Conservation (phyloP, 139 green algal genomes). For the Ettlia oleoabundans region DNA sequence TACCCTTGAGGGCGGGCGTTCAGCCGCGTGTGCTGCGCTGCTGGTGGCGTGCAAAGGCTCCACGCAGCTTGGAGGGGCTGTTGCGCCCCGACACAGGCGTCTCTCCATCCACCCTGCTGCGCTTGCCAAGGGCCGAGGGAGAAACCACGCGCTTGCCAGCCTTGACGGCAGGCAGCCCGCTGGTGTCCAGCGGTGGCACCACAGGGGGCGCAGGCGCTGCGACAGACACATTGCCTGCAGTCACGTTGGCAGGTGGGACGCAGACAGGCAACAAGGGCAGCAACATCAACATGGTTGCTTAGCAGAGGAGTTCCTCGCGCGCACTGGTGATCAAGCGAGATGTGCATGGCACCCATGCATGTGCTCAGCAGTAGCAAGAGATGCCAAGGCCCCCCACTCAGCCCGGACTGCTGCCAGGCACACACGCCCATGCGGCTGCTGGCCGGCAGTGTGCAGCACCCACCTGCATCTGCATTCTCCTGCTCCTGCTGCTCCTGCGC, state of each 20-base stretch:
- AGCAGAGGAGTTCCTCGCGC: too few relatives aligned
- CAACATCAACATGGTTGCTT: too few relatives aligned
- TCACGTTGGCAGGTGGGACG: too few relatives aligned
- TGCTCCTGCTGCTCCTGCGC: neutral
- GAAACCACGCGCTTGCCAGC: neutral
- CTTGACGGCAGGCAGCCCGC: slow-evolving; percentile 10
- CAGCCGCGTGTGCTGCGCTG: slow-evolving; percentile 14
- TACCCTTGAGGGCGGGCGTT: too few relatives aligned
- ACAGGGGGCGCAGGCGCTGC: neutral
- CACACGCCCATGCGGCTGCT: too few relatives aligned
- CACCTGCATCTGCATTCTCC: slow-evolving; percentile 16
- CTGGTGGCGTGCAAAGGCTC: slow-evolving; percentile 17
- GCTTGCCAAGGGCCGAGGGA: slow-evolving; percentile 23
- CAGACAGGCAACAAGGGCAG: too few relatives aligned
- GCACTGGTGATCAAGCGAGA: too few relatives aligned
- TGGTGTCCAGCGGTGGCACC: slow-evolving; percentile 1
- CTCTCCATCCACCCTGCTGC: neutral
- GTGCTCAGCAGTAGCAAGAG: too few relatives aligned
- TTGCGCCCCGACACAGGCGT: neutral
- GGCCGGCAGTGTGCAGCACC: too few relatives aligned
- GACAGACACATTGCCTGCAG: neutral
- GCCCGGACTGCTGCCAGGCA: too few relatives aligned
- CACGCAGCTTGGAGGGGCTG: slow-evolving; percentile 22
- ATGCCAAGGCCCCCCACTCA: too few relatives aligned
- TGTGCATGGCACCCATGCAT: too few relatives aligned